These are phyloP conservation scores for Volvox carteri DNA, from an alignment of 163 green algal species.

Conservation along the genomic window DNA sequence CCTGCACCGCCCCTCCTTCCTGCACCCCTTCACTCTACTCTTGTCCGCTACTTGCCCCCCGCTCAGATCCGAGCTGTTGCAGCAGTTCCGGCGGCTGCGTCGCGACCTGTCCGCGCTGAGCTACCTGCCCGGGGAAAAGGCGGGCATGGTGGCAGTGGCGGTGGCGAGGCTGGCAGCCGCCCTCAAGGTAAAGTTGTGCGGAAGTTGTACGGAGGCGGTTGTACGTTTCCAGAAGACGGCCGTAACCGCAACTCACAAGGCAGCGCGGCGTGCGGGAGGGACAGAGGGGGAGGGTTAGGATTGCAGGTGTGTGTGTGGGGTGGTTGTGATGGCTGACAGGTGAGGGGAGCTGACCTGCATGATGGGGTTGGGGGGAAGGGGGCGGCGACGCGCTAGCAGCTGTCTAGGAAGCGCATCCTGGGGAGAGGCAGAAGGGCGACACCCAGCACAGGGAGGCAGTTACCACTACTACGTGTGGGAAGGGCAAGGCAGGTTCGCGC, in stretches of 20 bases:
- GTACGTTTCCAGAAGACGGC: too few species aligned
- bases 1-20: not conserved
- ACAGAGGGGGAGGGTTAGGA: not conserved
- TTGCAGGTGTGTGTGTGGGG: not conserved
- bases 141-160: conserved; percentile 34
- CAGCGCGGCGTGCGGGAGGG: too few species aligned
- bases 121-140: not conserved
- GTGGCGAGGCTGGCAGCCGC: conserved; percentile 35
- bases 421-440: too few species aligned
- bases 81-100: conserved; percentile 31
- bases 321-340: not conserved
- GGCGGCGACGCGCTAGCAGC: too few species aligned
- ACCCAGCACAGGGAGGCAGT: too few species aligned
- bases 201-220: too few species aligned
- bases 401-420: too few species aligned
- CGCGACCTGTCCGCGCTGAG: conserved; percentile 29
- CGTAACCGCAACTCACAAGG: too few species aligned
- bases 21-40: not conserved
- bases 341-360: too few species aligned
- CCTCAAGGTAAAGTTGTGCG: conserved; percentile 44
- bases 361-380: too few species aligned
- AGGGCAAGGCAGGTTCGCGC: too few species aligned
- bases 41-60: not conserved
- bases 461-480: too few species aligned
- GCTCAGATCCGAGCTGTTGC: conserved; percentile 13